These are phyloP conservation scores for Candida andamanensis DNA, from an alignment of 805 yeast genomes.

Conservation along the genomic window DNA sequence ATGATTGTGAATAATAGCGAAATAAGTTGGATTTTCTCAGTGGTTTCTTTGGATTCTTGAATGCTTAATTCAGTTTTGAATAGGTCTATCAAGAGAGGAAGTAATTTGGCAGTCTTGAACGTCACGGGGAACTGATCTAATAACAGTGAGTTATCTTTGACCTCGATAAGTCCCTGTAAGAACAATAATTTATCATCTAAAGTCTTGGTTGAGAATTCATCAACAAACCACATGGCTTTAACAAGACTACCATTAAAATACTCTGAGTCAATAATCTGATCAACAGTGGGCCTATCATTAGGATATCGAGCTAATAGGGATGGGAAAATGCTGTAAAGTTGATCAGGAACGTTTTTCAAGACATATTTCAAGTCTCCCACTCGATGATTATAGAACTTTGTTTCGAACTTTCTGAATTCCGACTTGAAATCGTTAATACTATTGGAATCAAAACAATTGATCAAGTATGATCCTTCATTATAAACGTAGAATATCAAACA, in stretches of 20 bases:
- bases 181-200: slow-evolving; percentile 63
- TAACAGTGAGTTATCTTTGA: slow-evolving; percentile 16
- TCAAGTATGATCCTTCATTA: slow-evolving; percentile 43
- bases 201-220: slow-evolving; percentile 74
- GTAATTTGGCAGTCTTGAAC: slow-evolving; percentile 61
- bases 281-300: slow-evolving; percentile 52
- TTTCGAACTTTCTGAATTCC: slow-evolving; percentile 44
- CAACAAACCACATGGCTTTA: slow-evolving; percentile 74
- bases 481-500: slow-evolving; percentile 69
- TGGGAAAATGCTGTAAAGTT: slow-evolving; percentile 46
- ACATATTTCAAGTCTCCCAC: slow-evolving; percentile 37
- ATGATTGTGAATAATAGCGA: slow-evolving; percentile 50
- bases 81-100: slow-evolving; percentile 60
- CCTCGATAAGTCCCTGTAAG: slow-evolving; percentile 55
- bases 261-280: slow-evolving; percentile 63
- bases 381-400: slow-evolving; percentile 36
- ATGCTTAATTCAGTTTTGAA: slow-evolving; percentile 35
- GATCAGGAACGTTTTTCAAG: slow-evolving; percentile 53
- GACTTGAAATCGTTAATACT: slow-evolving; percentile 58
- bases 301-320: slow-evolving; percentile 54
- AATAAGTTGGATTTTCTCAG: slow-evolving; percentile 25
- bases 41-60: slow-evolving; percentile 20
- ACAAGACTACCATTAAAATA: slow-evolving; percentile 81
- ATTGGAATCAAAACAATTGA: slow-evolving; percentile 40
- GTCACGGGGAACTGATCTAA: slow-evolving; percentile 32